A percentile compares a stretch with the other conserved stretches of the same genome.
Conservation (phyloP, 257 asterid species). For the Fraxinus quadrangulata region DNA sequence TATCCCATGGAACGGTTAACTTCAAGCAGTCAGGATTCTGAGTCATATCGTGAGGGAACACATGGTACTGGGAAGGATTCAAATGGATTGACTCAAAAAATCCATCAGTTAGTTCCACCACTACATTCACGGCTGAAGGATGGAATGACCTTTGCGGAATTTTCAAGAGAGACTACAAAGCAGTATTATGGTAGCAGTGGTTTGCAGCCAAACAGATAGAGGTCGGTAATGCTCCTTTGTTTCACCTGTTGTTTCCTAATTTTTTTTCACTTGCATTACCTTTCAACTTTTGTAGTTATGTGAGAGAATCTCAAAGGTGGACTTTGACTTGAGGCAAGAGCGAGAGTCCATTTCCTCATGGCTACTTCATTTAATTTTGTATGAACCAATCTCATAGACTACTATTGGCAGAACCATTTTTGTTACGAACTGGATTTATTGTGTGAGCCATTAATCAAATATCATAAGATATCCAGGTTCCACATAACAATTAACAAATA, state of each 20-base stretch:
- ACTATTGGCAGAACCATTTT: neutral
- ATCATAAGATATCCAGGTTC: neutral
- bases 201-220: conserved; percentile 70
- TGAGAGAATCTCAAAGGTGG: neutral
- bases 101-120: conserved; percentile 61
- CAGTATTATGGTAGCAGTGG: conserved; percentile 80
- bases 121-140: conserved; percentile 58
- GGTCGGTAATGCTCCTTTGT: conserved; percentile 19
- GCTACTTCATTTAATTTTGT: neutral
- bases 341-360: neutral
- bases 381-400: neutral
- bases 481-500: neutral
- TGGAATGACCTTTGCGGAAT: conserved; percentile 92
- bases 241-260: neutral
- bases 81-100: conserved; percentile 37
- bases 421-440: neutral
- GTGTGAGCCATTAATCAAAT: neutral
- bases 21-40: conserved; percentile 25
- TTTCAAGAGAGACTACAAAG: conserved; percentile 77
- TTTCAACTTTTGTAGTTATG: neutral
- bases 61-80: conserved; percentile 18
- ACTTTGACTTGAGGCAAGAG: neutral
- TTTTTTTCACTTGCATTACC: conserved; percentile 3
- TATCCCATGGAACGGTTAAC: conserved; percentile 46
- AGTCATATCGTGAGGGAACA: conserved; percentile 20